phyloP scores from a whole-genome alignment of 2,329 filamentous ascomycete genomes.

The Rhexocercosporidium sp. region DNA sequence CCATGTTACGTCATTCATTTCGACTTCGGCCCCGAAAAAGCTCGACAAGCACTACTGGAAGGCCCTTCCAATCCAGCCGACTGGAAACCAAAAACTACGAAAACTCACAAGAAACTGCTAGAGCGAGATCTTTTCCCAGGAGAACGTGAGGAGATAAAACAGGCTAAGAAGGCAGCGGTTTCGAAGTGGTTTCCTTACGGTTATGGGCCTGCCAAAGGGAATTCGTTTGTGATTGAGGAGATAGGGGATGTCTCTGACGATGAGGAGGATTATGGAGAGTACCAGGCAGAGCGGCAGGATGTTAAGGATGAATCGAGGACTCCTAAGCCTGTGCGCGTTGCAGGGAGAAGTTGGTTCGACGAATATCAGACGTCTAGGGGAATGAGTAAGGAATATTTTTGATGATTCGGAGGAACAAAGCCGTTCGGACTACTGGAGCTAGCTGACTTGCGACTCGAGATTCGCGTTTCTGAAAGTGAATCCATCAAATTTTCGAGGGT shows the following conservation, averaged over 20 bases:
- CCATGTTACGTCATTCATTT: conserved; percentile 53
- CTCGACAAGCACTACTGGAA: conserved; percentile 44
- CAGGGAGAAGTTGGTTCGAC: conserved; percentile 20
- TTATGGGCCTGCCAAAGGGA: conserved; percentile 50
- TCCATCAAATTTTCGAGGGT: too few species aligned
- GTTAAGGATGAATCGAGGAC: too few species aligned
- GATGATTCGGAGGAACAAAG: too few species aligned
- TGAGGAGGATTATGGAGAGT: conserved; percentile 51
- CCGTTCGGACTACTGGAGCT: too few species aligned
- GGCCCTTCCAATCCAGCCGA: too few species aligned
- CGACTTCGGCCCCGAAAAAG: conserved; percentile 46
- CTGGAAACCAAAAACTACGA: too few species aligned
- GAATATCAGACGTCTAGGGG: conserved; percentile 20
- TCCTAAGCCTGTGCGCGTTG: conserved; percentile 31
- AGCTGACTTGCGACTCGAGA: too few species aligned
- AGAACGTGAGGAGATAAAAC: too few species aligned
- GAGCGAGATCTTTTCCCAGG: too few species aligned
- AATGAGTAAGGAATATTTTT: not conserved
- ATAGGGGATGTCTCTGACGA: conserved; percentile 50
- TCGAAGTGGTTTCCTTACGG: conserved; percentile 55
- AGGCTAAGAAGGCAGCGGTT: conserved; percentile 47
- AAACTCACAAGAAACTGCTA: too few species aligned
- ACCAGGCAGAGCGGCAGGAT: conserved; percentile 36
- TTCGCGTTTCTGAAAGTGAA: too few species aligned
- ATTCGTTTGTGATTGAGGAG: conserved; percentile 51